Evolutionary conservation across 331 rosid genomes (phyloP).

Genomic region (Acacia pycnantha): DNA sequence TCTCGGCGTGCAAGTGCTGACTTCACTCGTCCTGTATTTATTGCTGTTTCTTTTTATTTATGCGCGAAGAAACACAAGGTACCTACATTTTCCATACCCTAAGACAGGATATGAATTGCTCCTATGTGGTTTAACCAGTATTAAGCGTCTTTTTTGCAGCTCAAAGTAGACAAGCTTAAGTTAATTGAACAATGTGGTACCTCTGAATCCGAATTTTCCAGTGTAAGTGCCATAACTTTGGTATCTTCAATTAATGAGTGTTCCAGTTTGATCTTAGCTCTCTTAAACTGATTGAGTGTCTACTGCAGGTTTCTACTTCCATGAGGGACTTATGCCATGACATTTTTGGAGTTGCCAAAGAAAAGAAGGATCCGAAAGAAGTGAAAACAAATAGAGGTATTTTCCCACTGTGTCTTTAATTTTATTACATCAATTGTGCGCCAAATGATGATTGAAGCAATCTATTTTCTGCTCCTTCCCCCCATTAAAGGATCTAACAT

Average conservation of each 20-base stretch:
- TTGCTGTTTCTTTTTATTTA: constrained; percentile 78
- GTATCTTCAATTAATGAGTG: neutral
- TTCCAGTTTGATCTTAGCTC: neutral
- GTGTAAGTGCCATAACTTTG: constrained; percentile 46
- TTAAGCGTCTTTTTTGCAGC: constrained; percentile 43
- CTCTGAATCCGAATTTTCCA: constrained; percentile 83
- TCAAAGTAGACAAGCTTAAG: constrained; percentile 80
- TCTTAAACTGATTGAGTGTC: constrained; percentile 3
- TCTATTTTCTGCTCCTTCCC: too few relatives aligned
- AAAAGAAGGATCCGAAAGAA: constrained; percentile 77
- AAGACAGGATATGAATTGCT: neutral
- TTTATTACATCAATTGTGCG: neutral
- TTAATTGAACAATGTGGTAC: constrained; percentile 85
- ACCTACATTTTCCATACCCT: neutral
- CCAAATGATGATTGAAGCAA: constrained; percentile 6
- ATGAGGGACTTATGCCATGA: constrained; percentile 93
- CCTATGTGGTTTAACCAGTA: neutral
- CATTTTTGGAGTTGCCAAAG: constrained; percentile 63
- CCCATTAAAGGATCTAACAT: neutral
- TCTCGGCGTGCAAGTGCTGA: constrained; percentile 83
- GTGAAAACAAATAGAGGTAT: constrained; percentile 76
- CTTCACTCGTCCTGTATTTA: constrained; percentile 80
- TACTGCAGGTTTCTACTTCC: constrained; percentile 71
- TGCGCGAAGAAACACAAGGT: constrained; percentile 92
- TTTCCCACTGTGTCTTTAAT: neutral